These are phyloP conservation scores for Berberis vulgaris DNA, from an alignment of 164 flowering plant genomes.

Conservation along the genomic window DNA sequence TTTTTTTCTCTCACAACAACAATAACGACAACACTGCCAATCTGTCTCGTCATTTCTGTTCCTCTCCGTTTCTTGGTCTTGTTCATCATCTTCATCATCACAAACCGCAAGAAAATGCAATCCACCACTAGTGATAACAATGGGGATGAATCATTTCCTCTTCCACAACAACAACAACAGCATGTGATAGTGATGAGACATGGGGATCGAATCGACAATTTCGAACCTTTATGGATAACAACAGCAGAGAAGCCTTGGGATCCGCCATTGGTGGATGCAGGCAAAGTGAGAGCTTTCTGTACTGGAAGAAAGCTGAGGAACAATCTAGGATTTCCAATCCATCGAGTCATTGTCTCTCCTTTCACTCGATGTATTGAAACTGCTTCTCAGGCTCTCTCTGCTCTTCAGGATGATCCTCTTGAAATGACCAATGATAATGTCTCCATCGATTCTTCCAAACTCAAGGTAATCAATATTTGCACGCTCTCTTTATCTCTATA, in stretches of 20 bases:
- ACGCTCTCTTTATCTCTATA: too few relatives aligned
- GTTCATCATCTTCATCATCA: too few relatives aligned
- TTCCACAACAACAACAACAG: constrained; percentile 23
- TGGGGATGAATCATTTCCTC: neutral
- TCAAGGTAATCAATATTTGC: constrained; percentile 23
- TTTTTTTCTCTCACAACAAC: too few relatives aligned
- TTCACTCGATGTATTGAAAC: constrained; percentile 77
- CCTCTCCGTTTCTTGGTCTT: too few relatives aligned
- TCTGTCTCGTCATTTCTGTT: too few relatives aligned
- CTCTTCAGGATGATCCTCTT: constrained; percentile 32
- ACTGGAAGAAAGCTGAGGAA: constrained; percentile 40
- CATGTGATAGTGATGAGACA: constrained; percentile 84
- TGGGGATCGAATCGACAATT: constrained; percentile 77
- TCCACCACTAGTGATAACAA: too few relatives aligned
- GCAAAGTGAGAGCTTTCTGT: constrained; percentile 45
- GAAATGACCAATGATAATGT: constrained; percentile 12
- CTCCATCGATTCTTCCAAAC: constrained; percentile 79
- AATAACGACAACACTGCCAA: too few relatives aligned
- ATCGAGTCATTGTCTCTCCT: constrained; percentile 74
- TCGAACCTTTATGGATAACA: constrained; percentile 51
- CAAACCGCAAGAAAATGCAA: too few relatives aligned
- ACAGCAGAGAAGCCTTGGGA: constrained; percentile 69
- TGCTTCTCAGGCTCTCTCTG: constrained; percentile 48
- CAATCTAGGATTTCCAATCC: constrained; percentile 37
- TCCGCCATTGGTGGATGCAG: constrained; percentile 45